phyloP scores from a whole-genome alignment of 2,329 filamentous ascomycete species.

The Uncinocarpus reesii region DNA sequence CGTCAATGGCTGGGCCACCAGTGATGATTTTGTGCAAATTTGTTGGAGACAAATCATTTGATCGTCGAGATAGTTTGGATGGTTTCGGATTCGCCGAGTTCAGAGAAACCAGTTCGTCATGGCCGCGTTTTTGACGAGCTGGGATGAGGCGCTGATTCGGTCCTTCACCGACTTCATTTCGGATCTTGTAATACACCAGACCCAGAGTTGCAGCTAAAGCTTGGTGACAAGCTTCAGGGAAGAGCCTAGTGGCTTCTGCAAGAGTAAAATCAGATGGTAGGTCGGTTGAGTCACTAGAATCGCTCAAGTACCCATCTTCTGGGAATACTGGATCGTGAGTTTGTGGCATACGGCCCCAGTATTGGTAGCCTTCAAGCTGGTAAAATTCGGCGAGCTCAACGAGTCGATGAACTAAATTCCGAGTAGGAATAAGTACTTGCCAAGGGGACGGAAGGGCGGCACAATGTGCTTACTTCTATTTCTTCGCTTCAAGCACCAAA shows the following conservation, averaged over 20 bases:
- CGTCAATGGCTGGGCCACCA: slow-evolving; percentile 27
- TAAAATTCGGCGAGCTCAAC: slow-evolving; percentile 34
- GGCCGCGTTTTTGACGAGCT: slow-evolving; percentile 28
- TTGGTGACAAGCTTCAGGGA: slow-evolving; percentile 33
- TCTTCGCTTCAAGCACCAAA: slow-evolving; percentile 35
- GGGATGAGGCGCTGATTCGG: slow-evolving; percentile 22
- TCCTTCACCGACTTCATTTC: slow-evolving; percentile 32
- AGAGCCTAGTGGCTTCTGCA: slow-evolving; percentile 28
- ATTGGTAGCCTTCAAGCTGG: slow-evolving; percentile 31
- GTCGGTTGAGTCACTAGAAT: slow-evolving; percentile 33
- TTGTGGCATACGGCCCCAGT: slow-evolving; percentile 30
- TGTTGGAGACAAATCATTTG: slow-evolving; percentile 20
- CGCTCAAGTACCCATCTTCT: slow-evolving; percentile 24
- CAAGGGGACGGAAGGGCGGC: neutral
- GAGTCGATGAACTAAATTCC: slow-evolving; percentile 29
- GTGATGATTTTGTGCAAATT: slow-evolving; percentile 25
- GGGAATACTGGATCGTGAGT: slow-evolving; percentile 23
- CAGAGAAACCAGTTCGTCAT: slow-evolving; percentile 27
- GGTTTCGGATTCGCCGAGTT: slow-evolving; percentile 28
- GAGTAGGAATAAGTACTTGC: slow-evolving; percentile 8
- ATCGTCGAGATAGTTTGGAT: slow-evolving; percentile 28
- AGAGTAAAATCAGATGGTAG: slow-evolving; percentile 27
- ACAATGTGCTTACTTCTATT: slow-evolving; percentile 28
- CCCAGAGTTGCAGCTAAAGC: slow-evolving; percentile 32
- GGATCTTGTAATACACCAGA: slow-evolving; percentile 35